Evolutionary conservation across 495 filamentous ascomycete genomes (phyloP), one percentile per base, ranked within the genome.

Genomic region (Annulohypoxylon bovei): DNA sequence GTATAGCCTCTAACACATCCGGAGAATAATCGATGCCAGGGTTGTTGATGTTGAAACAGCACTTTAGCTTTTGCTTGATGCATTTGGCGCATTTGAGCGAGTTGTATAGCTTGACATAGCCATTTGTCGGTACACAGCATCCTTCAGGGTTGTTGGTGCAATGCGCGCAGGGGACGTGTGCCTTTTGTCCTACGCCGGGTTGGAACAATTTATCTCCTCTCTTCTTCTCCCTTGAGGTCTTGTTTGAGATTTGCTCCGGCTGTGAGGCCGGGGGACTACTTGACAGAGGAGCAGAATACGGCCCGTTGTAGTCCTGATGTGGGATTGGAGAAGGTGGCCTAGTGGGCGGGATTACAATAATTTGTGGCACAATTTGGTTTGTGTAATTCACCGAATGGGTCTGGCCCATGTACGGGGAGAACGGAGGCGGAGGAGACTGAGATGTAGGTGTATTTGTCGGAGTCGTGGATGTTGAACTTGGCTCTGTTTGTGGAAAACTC

Each of bases 41-140:
- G 8, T 40, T 58, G 14, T 42, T 6, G 22, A 42, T 28, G 14
- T 28, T 40, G 37, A 58, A 58, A 22, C 37, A 18, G 8, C 55
- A 58, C 3, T 9, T 42, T 6, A 30, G 7, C 23, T 58, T 58
- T 14, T 9, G 22, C 23, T 3, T 4, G 35, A 58, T 58, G 12
- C 55, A 58, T 7, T 20, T 20, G 0, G 35, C 35, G n/a, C 55
- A 58, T 30, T 44, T 58, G 35, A 58, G 40, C 1, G 55, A 28
- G 33, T 42, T 18, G 37, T 27, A 58, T 2, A 6, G 5, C 5
- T 28, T 18, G 11, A 27, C 33, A 11, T 23, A 22, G 35, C 28
- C 23, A 11, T 27, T 58, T 44, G 55, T 44, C 30, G 55, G 22
- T 28, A 58, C 37, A 1, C 55, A 35, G 35, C 55, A 58, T 7